Evolutionary conservation across 306 rosid species (phyloP).

Genomic region (Calophaca sinica): DNA sequence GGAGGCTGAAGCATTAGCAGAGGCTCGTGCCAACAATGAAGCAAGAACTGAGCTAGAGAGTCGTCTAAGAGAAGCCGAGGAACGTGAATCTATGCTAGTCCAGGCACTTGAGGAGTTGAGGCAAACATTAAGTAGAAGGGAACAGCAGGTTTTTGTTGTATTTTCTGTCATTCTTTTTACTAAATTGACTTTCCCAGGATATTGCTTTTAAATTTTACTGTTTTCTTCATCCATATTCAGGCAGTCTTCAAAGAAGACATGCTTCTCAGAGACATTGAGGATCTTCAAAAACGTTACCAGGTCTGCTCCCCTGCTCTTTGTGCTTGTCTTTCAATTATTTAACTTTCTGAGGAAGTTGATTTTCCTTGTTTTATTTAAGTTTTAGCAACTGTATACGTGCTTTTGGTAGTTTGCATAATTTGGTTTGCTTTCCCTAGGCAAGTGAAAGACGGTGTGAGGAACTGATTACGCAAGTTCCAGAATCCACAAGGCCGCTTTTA

Average conservation of each 20-base stretch:
- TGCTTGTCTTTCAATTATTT: conserved; percentile 35
- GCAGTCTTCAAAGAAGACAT: conserved; percentile 94
- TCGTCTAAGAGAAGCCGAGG: conserved; percentile 85
- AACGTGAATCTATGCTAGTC: conserved; percentile 94
- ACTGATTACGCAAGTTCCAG: conserved; percentile 95
- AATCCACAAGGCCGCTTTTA: conserved; percentile 96
- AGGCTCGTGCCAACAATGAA: conserved; percentile 89
- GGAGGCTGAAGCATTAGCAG: conserved; percentile 98
- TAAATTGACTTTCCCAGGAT: conserved; percentile 33
- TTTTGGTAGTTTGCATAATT: conserved; percentile 45
- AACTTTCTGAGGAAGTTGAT: conserved; percentile 7
- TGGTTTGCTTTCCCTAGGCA: conserved; percentile 65
- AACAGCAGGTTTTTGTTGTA: conserved; percentile 82
- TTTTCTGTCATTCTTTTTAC: conserved; percentile 37
- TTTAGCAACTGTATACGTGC: conserved; percentile 23
- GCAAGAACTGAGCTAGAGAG: conserved; percentile 94
- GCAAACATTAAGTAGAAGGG: conserved; percentile 92
- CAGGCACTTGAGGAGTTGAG: conserved; percentile 96
- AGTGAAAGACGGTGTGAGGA: conserved; percentile 99
- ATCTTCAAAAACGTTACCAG: conserved; percentile 96
- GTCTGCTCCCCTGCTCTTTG: conserved; percentile 54
- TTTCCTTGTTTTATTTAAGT: conserved; percentile 41
- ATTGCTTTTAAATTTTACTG: conserved; percentile 32
- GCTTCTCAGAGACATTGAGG: conserved; percentile 89
- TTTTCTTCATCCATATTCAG: conserved; percentile 53